Evolutionary conservation across 352 stramenopile genomes (phyloP), one percentile per base, ranked within the genome.

Genomic region (Aphanomyces stellatus): DNA sequence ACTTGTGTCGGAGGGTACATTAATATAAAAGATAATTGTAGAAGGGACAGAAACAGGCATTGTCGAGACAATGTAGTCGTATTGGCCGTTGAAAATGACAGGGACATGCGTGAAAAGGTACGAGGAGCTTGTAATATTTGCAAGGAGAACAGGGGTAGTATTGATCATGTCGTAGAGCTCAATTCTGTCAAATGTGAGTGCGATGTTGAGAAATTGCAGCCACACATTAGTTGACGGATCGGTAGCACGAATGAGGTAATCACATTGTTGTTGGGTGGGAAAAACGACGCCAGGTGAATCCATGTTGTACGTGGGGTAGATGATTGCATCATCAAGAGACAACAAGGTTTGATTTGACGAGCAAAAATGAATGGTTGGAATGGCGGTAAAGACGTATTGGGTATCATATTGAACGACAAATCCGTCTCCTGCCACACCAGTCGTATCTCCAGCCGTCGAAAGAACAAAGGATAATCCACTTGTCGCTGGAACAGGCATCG

Each of bases 351-450:
- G 25, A 28, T 31, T 15, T 5, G 4, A 22, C 17, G 17, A 24
- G 19, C 59, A 65, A 17, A 65, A 53, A 55, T 65, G 59, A 25
- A 6, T 5, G 3, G 10, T 53, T 24, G 22, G 22, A 4, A n/a
- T 28, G 1, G 15, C 22, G 7, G 59, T 7, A 25, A 65, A 65
- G 7, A 35, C 28, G 8, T 57, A 57, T 25, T n/a, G 3, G 2
- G 59, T 65, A 42, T 57, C 35, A 28, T 55, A 65, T 37, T 65
- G 34, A 35, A 65, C 3, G 3, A 65, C 40, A 42, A 65, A 65
- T 15, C 59, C 59, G 30, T 65, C 59, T 31, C 15, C 27, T 6
- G 28, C 2, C 7, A 19, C 27, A 4, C 59, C 59, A 7, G 35
- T 33, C 3, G 25, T 40, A 17, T 65, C 59, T 13, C 59, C 59